Conservation (phyloP, 2,329 filamentous ascomycete species). For the Reticulascus tulasneorum region DNA sequence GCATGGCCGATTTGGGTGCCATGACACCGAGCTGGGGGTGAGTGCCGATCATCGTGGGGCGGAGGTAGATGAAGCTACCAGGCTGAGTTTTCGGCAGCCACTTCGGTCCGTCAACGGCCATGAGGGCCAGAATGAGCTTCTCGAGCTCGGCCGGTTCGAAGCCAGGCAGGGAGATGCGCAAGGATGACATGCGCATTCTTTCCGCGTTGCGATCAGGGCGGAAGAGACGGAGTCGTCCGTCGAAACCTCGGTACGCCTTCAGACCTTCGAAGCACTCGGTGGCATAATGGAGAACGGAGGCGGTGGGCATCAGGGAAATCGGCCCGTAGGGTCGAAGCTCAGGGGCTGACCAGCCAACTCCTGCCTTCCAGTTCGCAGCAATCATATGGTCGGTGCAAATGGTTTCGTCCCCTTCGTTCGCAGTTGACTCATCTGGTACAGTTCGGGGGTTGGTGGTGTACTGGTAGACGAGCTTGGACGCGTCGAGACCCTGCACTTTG, state of each 20-base stretch:
- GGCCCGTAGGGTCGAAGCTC: constrained; percentile 74
- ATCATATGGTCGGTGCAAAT: constrained; percentile 87
- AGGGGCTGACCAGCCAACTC: constrained; percentile 68
- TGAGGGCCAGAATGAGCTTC: constrained; percentile 67
- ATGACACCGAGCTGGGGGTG: constrained; percentile 77
- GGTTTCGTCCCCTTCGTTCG: constrained; percentile 45
- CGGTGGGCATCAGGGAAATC: constrained; percentile 73
- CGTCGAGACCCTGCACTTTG: constrained; percentile 57
- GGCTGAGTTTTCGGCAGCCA: constrained; percentile 72
- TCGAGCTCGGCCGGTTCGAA: constrained; percentile 70
- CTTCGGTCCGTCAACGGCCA: constrained; percentile 68
- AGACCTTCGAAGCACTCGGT: constrained; percentile 87
- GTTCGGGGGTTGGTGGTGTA: constrained; percentile 45
- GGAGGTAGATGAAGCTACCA: constrained; percentile 76
- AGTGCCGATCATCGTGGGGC: constrained; percentile 82
- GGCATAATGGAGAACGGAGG: constrained; percentile 80
- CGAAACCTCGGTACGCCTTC: constrained; percentile 76
- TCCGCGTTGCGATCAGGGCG: constrained; percentile 69
- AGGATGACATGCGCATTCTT: constrained; percentile 57
- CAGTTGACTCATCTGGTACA: constrained; percentile 47
- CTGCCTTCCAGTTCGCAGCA: constrained; percentile 62
- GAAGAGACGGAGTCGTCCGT: constrained; percentile 72
- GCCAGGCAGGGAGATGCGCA: constrained; percentile 68
- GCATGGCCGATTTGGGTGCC: constrained; percentile 73
- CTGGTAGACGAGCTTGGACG: constrained; percentile 62